A percentile compares a stretch with the other conserved stretches of the same genome.
phyloP scores from a whole-genome alignment of 1,284 basidiomycete genomes.

The Ustilago lituana region DNA sequence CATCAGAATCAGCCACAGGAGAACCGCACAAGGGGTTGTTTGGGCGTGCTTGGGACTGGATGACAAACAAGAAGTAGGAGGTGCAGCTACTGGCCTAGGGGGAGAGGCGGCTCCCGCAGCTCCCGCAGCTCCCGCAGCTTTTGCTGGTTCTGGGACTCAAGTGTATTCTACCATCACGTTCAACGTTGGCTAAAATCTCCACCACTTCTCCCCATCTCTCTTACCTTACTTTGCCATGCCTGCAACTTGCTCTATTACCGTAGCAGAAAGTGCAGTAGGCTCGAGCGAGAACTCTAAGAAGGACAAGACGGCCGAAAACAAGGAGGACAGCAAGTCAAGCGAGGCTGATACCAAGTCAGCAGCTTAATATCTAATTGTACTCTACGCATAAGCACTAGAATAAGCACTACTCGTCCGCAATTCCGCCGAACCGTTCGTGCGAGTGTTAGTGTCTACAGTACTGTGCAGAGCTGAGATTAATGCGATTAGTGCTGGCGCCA shows the following conservation, averaged over 20 bases:
- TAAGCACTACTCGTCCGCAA: background rate
- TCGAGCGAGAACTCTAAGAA: background rate
- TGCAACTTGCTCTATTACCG: too few species aligned
- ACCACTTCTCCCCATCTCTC: slow-evolving; percentile 18
- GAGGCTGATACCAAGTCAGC: slow-evolving; percentile 11
- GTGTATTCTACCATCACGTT: slow-evolving; percentile 18
- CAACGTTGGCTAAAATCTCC: slow-evolving; percentile 27
- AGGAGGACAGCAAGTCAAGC: slow-evolving; percentile 7
- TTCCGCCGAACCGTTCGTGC: too few species aligned
- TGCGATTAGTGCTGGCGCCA: too few species aligned
- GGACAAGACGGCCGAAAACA: slow-evolving; percentile 3
- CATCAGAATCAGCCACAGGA: background rate
- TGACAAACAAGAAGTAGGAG: slow-evolving; percentile 27
- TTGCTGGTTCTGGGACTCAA: background rate
- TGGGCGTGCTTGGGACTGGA: slow-evolving; percentile 39
- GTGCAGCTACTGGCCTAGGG: too few species aligned
- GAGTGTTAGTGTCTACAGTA: too few species aligned
- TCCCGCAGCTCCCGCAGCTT: too few species aligned
- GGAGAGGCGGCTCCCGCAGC: too few species aligned
- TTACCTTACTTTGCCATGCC: too few species aligned
- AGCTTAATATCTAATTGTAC: background rate
- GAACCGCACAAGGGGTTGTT: slow-evolving; percentile 20
- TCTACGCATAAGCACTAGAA: slow-evolving; percentile 20
- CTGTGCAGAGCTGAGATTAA: too few species aligned
- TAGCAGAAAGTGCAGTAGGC: slow-evolving; percentile 7